A percentile compares a stretch with the other conserved stretches of the same genome.
phyloP scores from a whole-genome alignment of 306 rosid species.

The Neltuma alba region DNA sequence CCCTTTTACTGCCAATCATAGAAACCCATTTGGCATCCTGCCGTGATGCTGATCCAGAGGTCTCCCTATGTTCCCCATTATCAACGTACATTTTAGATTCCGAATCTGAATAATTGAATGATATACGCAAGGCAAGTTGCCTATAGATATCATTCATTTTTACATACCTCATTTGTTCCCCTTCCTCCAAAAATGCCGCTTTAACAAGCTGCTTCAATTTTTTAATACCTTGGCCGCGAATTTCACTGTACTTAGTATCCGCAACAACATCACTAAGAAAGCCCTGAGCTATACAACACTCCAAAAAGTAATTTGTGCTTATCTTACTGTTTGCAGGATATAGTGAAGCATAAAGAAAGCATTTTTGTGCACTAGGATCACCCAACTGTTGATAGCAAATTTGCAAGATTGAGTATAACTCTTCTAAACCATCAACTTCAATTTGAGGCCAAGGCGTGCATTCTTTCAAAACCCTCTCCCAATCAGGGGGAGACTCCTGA shows the following conservation, averaged over 20 bases:
- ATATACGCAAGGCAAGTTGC: too few species aligned
- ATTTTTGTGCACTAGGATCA: constrained; percentile 26
- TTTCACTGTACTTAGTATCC: constrained; percentile 13
- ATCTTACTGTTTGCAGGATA: constrained; percentile 31
- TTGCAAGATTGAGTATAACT: constrained; percentile 31
- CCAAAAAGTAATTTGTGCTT: constrained; percentile 33
- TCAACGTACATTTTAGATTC: not conserved
- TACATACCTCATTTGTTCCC: too few species aligned
- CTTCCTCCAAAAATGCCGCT: too few species aligned
- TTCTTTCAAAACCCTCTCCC: constrained; percentile 25
- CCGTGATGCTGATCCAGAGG: not conserved
- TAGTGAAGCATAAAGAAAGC: constrained; percentile 37
- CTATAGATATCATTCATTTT: too few species aligned
- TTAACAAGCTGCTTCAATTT: too few species aligned
- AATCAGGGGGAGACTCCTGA: too few species aligned
- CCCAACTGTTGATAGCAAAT: constrained; percentile 22
- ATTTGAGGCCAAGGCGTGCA: constrained; percentile 16
- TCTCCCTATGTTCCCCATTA: not conserved
- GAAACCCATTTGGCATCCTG: not conserved
- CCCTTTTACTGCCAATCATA: not conserved
- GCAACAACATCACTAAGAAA: constrained; percentile 33
- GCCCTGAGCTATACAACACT: constrained; percentile 41
- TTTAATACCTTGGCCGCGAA: too few species aligned
- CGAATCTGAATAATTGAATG: not conserved
- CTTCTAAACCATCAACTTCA: constrained; percentile 16